A percentile compares a stretch with the other conserved stretches of the same genome.
These are phyloP conservation scores for Barbarea vulgaris DNA, from an alignment of 345 rosid genomes.

Conservation along the genomic window DNA sequence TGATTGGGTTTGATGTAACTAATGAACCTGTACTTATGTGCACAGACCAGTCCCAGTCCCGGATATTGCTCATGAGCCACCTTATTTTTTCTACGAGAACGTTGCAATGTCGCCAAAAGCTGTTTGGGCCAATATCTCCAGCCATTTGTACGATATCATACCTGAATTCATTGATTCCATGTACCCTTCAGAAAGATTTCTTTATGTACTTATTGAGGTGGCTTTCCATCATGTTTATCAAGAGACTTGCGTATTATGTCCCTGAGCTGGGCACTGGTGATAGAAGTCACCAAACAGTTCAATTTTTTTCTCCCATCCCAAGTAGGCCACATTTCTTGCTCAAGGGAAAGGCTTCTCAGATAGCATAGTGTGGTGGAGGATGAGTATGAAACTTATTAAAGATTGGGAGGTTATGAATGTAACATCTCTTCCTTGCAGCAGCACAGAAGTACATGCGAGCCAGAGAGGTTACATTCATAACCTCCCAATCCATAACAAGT, in stretches of 20 bases:
- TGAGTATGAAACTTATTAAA: too few species aligned
- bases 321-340: too few species aligned
- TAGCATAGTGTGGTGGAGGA: too few species aligned
- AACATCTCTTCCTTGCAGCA: too few species aligned
- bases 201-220: too few species aligned
- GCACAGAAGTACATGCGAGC: conserved; percentile 4
- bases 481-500: not conserved
- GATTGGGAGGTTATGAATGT: too few species aligned
- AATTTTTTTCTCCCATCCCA: too few species aligned
- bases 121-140: conserved; percentile 41
- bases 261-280: not conserved
- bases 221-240: too few species aligned
- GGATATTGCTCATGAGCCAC: conserved; percentile 18
- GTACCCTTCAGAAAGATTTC: not conserved
- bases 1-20: conserved; percentile 49
- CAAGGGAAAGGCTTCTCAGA: too few species aligned
- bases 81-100: conserved; percentile 44
- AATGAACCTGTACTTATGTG: not conserved
- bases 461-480: conserved; percentile 18
- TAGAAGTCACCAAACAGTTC: too few species aligned
- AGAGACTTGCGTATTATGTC: not conserved
- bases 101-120: conserved; percentile 42
- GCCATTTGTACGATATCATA: conserved; percentile 24
- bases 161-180: conserved; percentile 44
- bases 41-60: conserved; percentile 32